These are phyloP conservation scores for Rhytidiadelphus loreus DNA, from an alignment of 225 moss, liverwort and hornwort species.

Conservation along the genomic window DNA sequence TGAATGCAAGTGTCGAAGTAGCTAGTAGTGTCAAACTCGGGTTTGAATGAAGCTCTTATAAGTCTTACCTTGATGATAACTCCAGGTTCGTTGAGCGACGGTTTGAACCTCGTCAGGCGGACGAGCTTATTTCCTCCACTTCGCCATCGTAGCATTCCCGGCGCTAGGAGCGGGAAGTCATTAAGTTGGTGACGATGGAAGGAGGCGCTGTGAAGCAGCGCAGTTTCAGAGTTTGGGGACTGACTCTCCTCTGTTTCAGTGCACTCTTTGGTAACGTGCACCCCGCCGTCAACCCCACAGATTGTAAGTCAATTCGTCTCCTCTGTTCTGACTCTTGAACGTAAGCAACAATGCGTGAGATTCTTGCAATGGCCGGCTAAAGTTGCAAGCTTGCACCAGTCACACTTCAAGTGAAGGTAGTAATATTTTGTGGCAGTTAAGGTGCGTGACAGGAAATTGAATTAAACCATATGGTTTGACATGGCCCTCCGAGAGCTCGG, in stretches of 20 bases:
- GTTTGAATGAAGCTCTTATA: background rate
- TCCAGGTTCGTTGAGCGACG: background rate
- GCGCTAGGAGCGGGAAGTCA: background rate
- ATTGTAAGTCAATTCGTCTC: background rate
- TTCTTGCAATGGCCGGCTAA: too few relatives aligned
- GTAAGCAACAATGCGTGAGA: background rate
- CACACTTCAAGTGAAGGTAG: too few relatives aligned
- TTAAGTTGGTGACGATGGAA: background rate
- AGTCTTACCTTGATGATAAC: background rate
- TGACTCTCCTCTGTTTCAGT: constrained; percentile 4
- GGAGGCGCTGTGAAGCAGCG: background rate
- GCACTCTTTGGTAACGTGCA: background rate
- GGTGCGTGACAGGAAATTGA: too few relatives aligned
- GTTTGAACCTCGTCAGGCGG: background rate
- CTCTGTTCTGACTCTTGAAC: background rate
- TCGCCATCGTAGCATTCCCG: background rate
- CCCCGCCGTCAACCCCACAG: constrained; percentile 8
- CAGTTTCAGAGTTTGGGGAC: background rate
- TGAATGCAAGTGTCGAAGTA: background rate
- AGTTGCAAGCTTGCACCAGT: background rate
- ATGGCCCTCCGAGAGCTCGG: background rate
- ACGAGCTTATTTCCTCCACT: background rate
- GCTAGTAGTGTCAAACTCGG: background rate
- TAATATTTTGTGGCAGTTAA: background rate
- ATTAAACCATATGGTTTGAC: background rate